phyloP scores from a whole-genome alignment of 2,329 filamentous ascomycete species.

The Paracoccidioides lutzii region DNA sequence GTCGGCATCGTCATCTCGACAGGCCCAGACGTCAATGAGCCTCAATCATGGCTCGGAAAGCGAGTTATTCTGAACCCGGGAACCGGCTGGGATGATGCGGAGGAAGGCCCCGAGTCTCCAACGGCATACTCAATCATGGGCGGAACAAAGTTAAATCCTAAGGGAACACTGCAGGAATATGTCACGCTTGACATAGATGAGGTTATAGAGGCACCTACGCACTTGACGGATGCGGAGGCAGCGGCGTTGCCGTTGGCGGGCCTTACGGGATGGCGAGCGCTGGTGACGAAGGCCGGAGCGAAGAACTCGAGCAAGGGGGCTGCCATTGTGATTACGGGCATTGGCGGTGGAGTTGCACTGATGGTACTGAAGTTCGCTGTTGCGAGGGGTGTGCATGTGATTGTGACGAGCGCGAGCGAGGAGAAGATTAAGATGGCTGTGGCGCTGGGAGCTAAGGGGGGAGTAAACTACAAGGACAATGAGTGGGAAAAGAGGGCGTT shows the following conservation, averaged over 20 bases:
- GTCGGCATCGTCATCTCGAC: conserved; percentile 57
- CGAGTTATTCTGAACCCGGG: conserved; percentile 68
- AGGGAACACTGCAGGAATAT: conserved; percentile 65
- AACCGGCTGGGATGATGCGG: conserved; percentile 60
- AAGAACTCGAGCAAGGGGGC: conserved; percentile 40
- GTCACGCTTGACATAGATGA: conserved; percentile 57
- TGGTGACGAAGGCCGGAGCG: conserved; percentile 63
- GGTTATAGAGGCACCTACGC: conserved; percentile 60
- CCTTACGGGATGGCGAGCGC: conserved; percentile 74
- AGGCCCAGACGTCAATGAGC: conserved; percentile 41
- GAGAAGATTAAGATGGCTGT: conserved; percentile 62
- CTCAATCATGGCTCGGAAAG: conserved; percentile 47
- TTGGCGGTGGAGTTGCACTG: conserved; percentile 83
- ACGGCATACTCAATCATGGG: conserved; percentile 30
- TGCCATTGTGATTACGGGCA: conserved; percentile 78
- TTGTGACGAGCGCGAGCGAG: conserved; percentile 60
- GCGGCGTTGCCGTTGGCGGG: conserved; percentile 78
- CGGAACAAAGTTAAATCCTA: conserved; percentile 49
- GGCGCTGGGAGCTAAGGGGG: conserved; percentile 61
- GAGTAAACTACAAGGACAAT: conserved; percentile 66
- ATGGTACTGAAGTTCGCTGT: conserved; percentile 69
- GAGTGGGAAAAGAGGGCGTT: conserved; percentile 70
- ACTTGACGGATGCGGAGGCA: conserved; percentile 60
- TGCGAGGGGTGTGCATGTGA: conserved; percentile 63
- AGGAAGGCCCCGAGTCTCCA: conserved; percentile 55